A percentile compares a stretch with the other conserved stretches of the same genome.
phyloP scores from a whole-genome alignment of 78 protist species.

The Anaeramoeba ignava region DNA sequence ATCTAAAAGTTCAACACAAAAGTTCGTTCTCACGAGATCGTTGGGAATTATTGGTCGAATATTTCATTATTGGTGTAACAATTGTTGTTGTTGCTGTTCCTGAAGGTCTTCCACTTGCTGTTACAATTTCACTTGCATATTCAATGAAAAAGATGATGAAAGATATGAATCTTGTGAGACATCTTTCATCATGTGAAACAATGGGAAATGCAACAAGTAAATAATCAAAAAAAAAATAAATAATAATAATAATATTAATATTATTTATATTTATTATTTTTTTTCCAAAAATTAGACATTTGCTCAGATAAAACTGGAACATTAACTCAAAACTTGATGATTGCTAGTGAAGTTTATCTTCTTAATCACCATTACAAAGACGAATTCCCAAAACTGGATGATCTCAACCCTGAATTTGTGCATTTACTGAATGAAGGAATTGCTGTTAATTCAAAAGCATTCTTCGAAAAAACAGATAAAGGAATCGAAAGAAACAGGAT shows the following conservation, averaged over 20 bases:
- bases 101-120: slow-evolving; percentile 96
- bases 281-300: no score
- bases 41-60: no score
- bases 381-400: neutral
- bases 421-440: neutral
- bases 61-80: slow-evolving; percentile 69
- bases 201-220: slow-evolving; percentile 66
- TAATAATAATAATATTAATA: no score
- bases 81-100: slow-evolving; percentile 96
- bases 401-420: no score
- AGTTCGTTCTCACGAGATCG: no score
- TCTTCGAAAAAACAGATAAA: neutral
- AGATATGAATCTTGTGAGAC: slow-evolving; percentile 88
- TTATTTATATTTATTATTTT: no score
- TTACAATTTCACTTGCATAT: slow-evolving; percentile 89
- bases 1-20: no score
- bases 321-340: slow-evolving; percentile 83
- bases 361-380: neutral
- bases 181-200: slow-evolving; percentile 89
- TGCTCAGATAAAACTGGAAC: slow-evolving; percentile 90
- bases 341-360: slow-evolving; percentile 45
- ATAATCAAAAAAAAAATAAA: no score
- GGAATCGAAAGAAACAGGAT: neutral
- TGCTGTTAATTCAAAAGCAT: slow-evolving; percentile 10
- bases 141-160: slow-evolving; percentile 80